Evolutionary conservation across 2,329 filamentous ascomycete genomes (phyloP), one percentile per base, ranked within the genome.

Genomic region (Macrophomina tecta): DNA sequence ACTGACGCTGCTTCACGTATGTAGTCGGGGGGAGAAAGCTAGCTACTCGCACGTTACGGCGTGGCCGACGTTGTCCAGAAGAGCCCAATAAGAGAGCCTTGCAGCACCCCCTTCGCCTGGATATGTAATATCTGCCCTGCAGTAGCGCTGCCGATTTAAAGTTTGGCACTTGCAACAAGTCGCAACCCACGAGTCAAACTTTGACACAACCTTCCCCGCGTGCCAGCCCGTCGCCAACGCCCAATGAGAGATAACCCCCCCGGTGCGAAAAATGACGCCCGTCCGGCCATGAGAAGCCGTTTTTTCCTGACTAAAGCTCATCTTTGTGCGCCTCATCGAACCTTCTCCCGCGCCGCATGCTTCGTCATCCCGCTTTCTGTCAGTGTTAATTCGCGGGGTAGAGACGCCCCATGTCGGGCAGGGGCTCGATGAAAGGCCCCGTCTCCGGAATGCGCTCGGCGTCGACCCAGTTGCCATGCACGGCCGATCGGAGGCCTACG

Each of bases 381-480:
- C 23, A 9, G 28, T 14, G 42, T 45, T 14, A 45, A 14, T 45
- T 45, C 49, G 30, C 30, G 11, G 49, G 49, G 49, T 52, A 32
- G 5, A 32, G 23, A 9, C 28, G 28, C 5, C 42, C 42, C 49
- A 51, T 23, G 48, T 52, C 49, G 11, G 49, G 49, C 49, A 52
- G 49, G 28, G 49, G 49, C 30, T 32, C 49, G 49, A 58, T 58
- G 53, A 58, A 58, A 36, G 53, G 53, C 18, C 53, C 53, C 36
- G 53, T 56, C 53, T 30, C 36, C 36, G 53, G 53, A 34, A 58
- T 58, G 53, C 53, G 53, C 53, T 58, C 36, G 18, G 53, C 53
- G 23, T 58, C 53, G 53, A 58, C 53, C 53, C 53, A 58, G 36
- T 58, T 58, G 18, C 53, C 53, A 30, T 58, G 53, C 9, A 58